phyloP scores from a whole-genome alignment of 257 asterid genomes.

The Nicotiana otophora region DNA sequence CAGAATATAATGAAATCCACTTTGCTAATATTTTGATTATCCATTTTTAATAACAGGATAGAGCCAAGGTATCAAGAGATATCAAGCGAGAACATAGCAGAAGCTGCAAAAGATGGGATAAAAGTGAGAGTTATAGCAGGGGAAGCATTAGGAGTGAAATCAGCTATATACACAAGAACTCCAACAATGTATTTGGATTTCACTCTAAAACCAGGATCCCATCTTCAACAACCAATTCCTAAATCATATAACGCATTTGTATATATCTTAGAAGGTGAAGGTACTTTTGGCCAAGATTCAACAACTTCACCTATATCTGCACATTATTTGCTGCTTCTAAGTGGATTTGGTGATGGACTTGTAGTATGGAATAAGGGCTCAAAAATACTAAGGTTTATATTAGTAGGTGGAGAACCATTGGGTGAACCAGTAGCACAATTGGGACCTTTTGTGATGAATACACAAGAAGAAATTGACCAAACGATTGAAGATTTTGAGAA shows the following conservation, averaged over 20 bases:
- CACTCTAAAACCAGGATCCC: constrained; percentile 61
- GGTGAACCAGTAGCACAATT: constrained; percentile 76
- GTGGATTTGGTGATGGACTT: constrained; percentile 59
- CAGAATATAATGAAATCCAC: too few relatives aligned
- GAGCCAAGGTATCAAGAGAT: constrained; percentile 87
- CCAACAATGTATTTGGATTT: constrained; percentile 88
- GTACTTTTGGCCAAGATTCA: constrained; percentile 32
- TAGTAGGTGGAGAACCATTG: constrained; percentile 78
- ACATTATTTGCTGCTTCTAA: constrained; percentile 59
- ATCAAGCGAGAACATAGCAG: constrained; percentile 49
- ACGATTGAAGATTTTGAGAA: constrained; percentile 70
- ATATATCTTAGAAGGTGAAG: constrained; percentile 81
- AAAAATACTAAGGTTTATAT: constrained; percentile 43
- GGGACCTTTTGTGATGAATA: constrained; percentile 95
- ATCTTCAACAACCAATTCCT: constrained; percentile 59
- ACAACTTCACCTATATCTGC: constrained; percentile 41
- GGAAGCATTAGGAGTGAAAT: constrained; percentile 56
- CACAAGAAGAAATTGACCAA: constrained; percentile 62
- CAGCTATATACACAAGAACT: constrained; percentile 63
- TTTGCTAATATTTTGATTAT: too few relatives aligned
- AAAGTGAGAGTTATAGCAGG: constrained; percentile 75
- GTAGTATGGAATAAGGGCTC: constrained; percentile 62
- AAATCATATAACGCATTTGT: constrained; percentile 68
- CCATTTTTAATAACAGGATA: constrained; percentile 30
- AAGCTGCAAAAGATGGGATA: constrained; percentile 55